Percentiles rank a stretch among this genome's conserved stretches.
Conservation (phyloP, 768 basidiomycete genomes). For the Leccinellum luteum region DNA sequence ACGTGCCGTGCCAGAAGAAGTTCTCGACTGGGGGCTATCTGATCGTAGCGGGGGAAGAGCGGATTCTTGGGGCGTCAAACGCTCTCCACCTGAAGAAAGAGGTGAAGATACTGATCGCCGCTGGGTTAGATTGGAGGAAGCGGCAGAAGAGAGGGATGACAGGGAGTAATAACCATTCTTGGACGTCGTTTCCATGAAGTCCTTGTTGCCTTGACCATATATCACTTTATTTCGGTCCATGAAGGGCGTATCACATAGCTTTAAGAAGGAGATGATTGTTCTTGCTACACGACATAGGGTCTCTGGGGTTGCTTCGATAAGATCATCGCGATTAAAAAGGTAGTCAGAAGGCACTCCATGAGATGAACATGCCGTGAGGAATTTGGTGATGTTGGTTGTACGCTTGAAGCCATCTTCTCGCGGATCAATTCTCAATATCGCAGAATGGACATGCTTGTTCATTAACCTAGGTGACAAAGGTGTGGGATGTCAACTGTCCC, state of each 20-base stretch:
- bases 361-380: constrained; percentile 70
- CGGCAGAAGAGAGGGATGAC: constrained; percentile 38
- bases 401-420: constrained; percentile 65
- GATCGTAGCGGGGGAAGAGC: constrained; percentile 52
- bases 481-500: constrained; percentile 1
- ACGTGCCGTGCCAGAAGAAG: constrained; percentile 33
- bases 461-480: constrained; percentile 51
- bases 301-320: constrained; percentile 58
- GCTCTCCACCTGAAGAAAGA: constrained; percentile 37
- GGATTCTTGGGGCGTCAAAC: constrained; percentile 49
- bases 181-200: constrained; percentile 19
- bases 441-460: constrained; percentile 69
- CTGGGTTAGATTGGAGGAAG: constrained; percentile 53
- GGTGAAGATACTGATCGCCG: constrained; percentile 40
- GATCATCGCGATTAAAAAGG: constrained; percentile 66
- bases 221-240: constrained; percentile 46
- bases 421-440: constrained; percentile 59
- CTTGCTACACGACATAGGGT: constrained; percentile 68
- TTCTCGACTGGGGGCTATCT: constrained; percentile 52
- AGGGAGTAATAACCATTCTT: constrained; percentile 38
- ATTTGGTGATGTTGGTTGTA: constrained; percentile 72
- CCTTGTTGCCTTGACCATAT: constrained; percentile 38
- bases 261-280: constrained; percentile 68
- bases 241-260: constrained; percentile 55
- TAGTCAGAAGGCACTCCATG: constrained; percentile 63